Percentiles rank a stretch among this genome's conserved stretches.
Evolutionary conservation across 2,329 filamentous ascomycete genomes (phyloP).

Genomic region (Aspergillus calidoustus): DNA sequence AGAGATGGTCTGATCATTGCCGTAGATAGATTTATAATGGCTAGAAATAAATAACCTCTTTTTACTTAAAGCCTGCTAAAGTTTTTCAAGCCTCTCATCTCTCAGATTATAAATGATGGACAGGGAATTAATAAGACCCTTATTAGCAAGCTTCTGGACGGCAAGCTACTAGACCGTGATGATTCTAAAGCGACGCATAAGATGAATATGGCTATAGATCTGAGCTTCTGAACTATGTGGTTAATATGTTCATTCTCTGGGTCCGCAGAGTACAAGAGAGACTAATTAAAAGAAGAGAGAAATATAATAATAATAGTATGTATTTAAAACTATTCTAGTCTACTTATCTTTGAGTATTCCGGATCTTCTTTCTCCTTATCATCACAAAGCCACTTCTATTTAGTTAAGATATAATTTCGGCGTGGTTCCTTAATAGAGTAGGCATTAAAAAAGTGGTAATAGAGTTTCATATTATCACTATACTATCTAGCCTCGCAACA

Average conservation of each 20-base stretch:
- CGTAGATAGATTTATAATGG: slow-evolving; percentile 31
- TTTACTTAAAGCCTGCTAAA: no score
- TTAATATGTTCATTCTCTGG: no score
- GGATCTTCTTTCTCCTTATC: no score
- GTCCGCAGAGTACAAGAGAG: no score
- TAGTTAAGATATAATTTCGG: slow-evolving; percentile 8
- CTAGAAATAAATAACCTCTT: slow-evolving; percentile 24
- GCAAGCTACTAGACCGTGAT: slow-evolving; percentile 20
- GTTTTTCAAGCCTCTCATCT: slow-evolving; percentile 48
- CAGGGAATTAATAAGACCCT: slow-evolving; percentile 51
- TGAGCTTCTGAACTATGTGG: no score
- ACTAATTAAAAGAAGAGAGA: no score
- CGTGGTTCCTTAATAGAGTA: slow-evolving; percentile 16
- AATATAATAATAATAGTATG: no score
- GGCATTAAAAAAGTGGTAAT: slow-evolving; percentile 9
- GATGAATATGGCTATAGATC: no score
- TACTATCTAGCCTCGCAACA: not conserved
- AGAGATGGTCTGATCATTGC: slow-evolving; percentile 31
- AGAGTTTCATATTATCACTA: not conserved
- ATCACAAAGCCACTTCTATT: slow-evolving; percentile 6
- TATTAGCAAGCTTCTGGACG: slow-evolving; percentile 48
- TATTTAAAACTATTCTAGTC: no score
- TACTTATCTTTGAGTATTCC: no score
- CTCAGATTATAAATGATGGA: slow-evolving; percentile 41
- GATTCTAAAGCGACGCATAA: slow-evolving; percentile 16